Conservation (phyloP, 352 stramenopile genomes). For the Pythium dissimile region DNA sequence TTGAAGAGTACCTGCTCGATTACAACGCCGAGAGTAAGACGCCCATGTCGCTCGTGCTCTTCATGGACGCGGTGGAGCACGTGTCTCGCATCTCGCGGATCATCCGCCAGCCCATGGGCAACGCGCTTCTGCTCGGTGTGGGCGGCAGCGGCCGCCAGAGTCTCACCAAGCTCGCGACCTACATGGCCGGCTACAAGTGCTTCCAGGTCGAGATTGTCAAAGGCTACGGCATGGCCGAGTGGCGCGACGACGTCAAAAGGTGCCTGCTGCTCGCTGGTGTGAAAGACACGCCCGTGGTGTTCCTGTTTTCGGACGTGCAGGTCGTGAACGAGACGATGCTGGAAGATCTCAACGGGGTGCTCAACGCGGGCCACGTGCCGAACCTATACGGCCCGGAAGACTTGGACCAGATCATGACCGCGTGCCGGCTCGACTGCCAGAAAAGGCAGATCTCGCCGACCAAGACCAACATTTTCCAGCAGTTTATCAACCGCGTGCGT, state of each 20-base stretch:
- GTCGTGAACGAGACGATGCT: conserved; percentile 95
- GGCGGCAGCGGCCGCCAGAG: conserved; percentile 91
- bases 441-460: conserved; percentile 90
- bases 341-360: conserved; percentile 93
- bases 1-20: conserved; percentile 88
- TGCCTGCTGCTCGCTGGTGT: conserved; percentile 87
- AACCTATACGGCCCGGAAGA: conserved; percentile 93
- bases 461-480: conserved; percentile 94
- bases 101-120: conserved; percentile 83
- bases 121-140: conserved; percentile 90
- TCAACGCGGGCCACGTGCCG: conserved; percentile 94
- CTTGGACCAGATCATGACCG: conserved; percentile 89
- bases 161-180: conserved; percentile 90
- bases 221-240: conserved; percentile 90
- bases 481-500: conserved; percentile 91
- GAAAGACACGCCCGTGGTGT: conserved; percentile 90
- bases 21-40: conserved; percentile 91
- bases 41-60: conserved; percentile 87
- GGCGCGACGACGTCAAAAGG: conserved; percentile 93
- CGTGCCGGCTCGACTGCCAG: conserved; percentile 90
- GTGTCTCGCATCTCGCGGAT: conserved; percentile 81
- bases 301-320: conserved; percentile 94
- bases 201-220: conserved; percentile 96
- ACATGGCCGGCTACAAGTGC: conserved; percentile 92
- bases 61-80: conserved; percentile 87